These are phyloP conservation scores for Dillenia turbinata DNA, from an alignment of 164 flowering plant genomes.

Conservation along the genomic window DNA sequence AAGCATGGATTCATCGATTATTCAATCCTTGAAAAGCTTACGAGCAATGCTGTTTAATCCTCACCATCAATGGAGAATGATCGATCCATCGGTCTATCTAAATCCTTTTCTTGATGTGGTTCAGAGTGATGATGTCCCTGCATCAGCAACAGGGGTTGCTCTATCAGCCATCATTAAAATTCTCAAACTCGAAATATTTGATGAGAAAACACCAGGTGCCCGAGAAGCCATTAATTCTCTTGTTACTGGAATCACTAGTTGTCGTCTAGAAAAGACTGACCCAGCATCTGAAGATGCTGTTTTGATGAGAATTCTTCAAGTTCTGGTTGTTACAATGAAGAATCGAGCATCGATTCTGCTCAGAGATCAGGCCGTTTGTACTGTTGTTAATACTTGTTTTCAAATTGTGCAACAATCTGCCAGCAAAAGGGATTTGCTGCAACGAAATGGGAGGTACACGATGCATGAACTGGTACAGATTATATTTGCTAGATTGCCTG, in stretches of 20 bases:
- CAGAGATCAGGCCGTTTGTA: conserved; percentile 63
- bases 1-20: conserved; percentile 28
- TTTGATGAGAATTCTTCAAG: conserved; percentile 63
- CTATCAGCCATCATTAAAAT: conserved; percentile 68
- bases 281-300: conserved; percentile 45
- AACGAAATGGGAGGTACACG: conserved; percentile 54
- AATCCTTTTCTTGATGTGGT: conserved; percentile 81
- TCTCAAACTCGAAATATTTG: conserved; percentile 55
- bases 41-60: conserved; percentile 69
- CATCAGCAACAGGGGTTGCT: conserved; percentile 62
- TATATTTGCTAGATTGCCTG: conserved; percentile 55
- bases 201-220: conserved; percentile 68
- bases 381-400: conserved; percentile 69
- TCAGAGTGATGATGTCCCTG: conserved; percentile 69
- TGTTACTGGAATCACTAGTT: conserved; percentile 51
- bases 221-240: conserved; percentile 47
- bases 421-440: conserved; percentile 65
- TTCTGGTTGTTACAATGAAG: conserved; percentile 47
- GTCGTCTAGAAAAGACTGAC: conserved; percentile 63
- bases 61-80: conserved; percentile 62
- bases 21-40: conserved; percentile 68
- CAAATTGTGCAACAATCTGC: conserved; percentile 71
- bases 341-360: conserved; percentile 47
- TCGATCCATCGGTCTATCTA: conserved; percentile 68
- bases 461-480: conserved; percentile 80